A percentile compares a stretch with the other conserved stretches of the same genome.
Evolutionary conservation across 306 rosid species (phyloP).

Genomic region (Malus asiatica): DNA sequence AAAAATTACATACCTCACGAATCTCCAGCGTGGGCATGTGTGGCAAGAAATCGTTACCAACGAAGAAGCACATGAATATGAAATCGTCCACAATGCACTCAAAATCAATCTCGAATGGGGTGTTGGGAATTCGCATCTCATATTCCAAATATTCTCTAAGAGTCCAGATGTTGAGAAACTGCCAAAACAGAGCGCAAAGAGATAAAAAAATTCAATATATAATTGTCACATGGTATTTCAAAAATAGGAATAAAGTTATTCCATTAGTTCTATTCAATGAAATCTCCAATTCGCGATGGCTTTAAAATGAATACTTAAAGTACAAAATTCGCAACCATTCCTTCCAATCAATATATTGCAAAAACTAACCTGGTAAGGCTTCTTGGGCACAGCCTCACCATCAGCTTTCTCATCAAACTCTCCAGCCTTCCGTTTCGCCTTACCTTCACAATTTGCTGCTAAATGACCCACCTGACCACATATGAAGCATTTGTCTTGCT

Average conservation of each 20-base stretch:
- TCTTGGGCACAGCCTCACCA: conserved; percentile 43
- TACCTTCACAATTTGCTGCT: conserved; percentile 85
- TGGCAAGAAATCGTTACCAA: conserved; percentile 96
- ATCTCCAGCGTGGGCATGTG: conserved; percentile 98
- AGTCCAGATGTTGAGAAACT: conserved; percentile 95
- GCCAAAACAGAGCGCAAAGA: conserved; percentile 10
- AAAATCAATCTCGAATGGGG: conserved; percentile 62
- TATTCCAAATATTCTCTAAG: conserved; percentile 88
- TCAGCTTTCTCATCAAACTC: conserved; percentile 86
- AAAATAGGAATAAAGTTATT: neutral
- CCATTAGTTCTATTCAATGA: neutral
- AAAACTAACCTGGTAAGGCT: conserved; percentile 75
- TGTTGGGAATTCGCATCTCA: conserved; percentile 70
- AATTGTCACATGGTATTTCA: neutral
- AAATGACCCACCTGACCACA: conserved; percentile 96
- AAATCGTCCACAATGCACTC: conserved; percentile 94
- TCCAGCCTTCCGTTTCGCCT: conserved; percentile 76
- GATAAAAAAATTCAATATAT: neutral
- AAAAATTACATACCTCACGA: conserved; percentile 62
- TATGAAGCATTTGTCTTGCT: conserved; percentile 87
- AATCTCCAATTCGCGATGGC: neutral
- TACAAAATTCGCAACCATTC: neutral
- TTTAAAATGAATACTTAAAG: neutral
- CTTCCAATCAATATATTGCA: neutral
- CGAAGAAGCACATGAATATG: conserved; percentile 90